Percentiles rank a stretch among this genome's conserved stretches.
Conservation (phyloP, 2,329 filamentous ascomycete species). For the Golovinomyces cichoracearum region DNA sequence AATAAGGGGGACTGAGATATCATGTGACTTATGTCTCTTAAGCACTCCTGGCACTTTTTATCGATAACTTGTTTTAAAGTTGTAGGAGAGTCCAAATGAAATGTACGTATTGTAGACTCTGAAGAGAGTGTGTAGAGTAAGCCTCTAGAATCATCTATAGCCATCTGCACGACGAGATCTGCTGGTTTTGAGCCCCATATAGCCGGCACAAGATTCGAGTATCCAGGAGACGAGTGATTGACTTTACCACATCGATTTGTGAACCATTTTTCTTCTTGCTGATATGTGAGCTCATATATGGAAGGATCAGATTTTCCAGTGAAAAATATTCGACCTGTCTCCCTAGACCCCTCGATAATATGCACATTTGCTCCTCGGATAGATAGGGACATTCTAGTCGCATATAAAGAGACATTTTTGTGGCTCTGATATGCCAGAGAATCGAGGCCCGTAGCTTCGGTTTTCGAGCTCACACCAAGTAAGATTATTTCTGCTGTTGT, state of each 20-base stretch:
- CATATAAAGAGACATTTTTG: conserved; percentile 52
- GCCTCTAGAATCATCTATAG: conserved; percentile 65
- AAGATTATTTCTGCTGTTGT: conserved; percentile 66
- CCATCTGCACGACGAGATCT: conserved; percentile 52
- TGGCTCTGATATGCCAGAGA: conserved; percentile 40
- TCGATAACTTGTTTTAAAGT: conserved; percentile 38
- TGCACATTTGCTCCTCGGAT: conserved; percentile 53
- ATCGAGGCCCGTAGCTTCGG: conserved; percentile 41
- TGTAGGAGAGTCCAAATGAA: conserved; percentile 48
- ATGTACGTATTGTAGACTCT: conserved; percentile 69
- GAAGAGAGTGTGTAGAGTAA: conserved; percentile 80
- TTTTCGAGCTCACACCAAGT: conserved; percentile 51
- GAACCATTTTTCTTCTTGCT: conserved; percentile 96
- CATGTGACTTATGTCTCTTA: conserved; percentile 63
- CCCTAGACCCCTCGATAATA: conserved; percentile 49
- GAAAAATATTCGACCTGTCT: conserved; percentile 80
- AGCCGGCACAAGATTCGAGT: conserved; percentile 35
- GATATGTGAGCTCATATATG: conserved; percentile 81
- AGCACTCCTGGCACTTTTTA: conserved; percentile 30
- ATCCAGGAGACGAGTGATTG: conserved; percentile 57
- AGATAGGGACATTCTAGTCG: conserved; percentile 61
- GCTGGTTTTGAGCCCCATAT: conserved; percentile 25
- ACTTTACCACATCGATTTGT: conserved; percentile 65
- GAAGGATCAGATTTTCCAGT: conserved; percentile 58
- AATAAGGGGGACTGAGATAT: conserved; percentile 49